Evolutionary conservation across 1,139 yeast genomes (phyloP).

Genomic region (Suzukiozyma palmioleophila): DNA sequence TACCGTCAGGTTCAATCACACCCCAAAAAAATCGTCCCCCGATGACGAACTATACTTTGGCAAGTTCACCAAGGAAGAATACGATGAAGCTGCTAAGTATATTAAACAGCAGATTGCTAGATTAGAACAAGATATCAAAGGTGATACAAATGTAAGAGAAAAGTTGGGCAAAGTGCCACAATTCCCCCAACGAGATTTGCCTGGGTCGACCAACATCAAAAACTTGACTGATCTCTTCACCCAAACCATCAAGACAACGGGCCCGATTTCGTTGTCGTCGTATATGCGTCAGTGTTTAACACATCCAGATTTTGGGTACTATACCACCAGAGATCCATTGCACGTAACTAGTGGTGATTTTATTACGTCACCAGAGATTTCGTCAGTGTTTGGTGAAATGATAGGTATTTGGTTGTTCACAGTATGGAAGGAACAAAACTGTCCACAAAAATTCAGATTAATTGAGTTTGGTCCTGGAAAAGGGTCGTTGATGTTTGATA

Average conservation of each 20-base stretch:
- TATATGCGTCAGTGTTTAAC: slow-evolving; percentile 82
- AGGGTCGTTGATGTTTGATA: slow-evolving; percentile 75
- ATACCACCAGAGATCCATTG: slow-evolving; percentile 73
- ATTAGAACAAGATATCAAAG: slow-evolving; percentile 36
- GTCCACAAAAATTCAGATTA: slow-evolving; percentile 48
- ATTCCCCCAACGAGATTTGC: slow-evolving; percentile 23
- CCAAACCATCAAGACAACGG: slow-evolving; percentile 62
- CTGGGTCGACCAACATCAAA: slow-evolving; percentile 16
- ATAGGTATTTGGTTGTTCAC: slow-evolving; percentile 70
- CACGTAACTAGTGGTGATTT: slow-evolving; percentile 66
- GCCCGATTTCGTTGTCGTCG: slow-evolving; percentile 70
- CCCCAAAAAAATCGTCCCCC: slow-evolving; percentile 8
- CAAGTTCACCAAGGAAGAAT: slow-evolving; percentile 38
- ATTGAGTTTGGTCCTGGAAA: slow-evolving; percentile 88
- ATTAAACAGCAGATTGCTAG: slow-evolving; percentile 31
- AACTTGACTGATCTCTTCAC: slow-evolving; percentile 39
- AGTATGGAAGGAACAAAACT: slow-evolving; percentile 57
- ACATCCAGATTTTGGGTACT: slow-evolving; percentile 76
- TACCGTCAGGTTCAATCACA: neutral
- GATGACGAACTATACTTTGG: slow-evolving; percentile 21
- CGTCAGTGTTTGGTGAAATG: slow-evolving; percentile 85
- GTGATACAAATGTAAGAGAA: slow-evolving; percentile 33
- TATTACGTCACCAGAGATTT: slow-evolving; percentile 81
- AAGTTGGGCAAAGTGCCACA: slow-evolving; percentile 34
- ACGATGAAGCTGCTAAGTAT: slow-evolving; percentile 33